phyloP scores from a whole-genome alignment of 495 filamentous ascomycete species.

The Tetracladium marchalianum region DNA sequence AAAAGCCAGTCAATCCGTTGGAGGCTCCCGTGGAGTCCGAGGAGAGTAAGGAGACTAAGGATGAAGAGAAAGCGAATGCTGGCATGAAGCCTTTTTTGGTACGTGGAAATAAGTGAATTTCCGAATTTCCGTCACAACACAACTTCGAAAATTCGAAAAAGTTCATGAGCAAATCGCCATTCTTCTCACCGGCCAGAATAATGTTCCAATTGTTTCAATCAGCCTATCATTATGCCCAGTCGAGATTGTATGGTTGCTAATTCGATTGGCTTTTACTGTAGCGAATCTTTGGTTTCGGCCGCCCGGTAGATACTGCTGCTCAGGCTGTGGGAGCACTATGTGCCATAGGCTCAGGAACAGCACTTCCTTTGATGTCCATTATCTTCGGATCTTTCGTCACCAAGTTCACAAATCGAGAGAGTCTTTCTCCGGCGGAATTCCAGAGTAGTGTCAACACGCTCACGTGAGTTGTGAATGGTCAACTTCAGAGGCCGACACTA shows the following conservation, averaged over 20 bases:
- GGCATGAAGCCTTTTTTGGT: too few relatives aligned
- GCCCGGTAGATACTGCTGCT: neutral
- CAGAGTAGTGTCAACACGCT: too few relatives aligned
- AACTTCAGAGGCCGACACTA: neutral
- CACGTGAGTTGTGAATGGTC: too few relatives aligned
- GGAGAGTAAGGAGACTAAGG: too few relatives aligned
- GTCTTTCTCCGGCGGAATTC: too few relatives aligned
- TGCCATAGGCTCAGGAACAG: conserved; percentile 50
- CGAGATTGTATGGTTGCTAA: neutral
- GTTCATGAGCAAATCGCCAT: neutral
- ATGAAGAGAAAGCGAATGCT: too few relatives aligned
- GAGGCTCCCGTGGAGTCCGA: too few relatives aligned
- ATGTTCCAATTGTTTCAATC: neutral
- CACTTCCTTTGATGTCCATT: conserved; percentile 57
- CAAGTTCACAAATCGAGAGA: conserved; percentile 40
- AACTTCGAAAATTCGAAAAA: neutral
- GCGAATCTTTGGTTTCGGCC: conserved; percentile 4
- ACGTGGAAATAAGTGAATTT: too few relatives aligned
- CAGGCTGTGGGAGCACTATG: conserved; percentile 32
- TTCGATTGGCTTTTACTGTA: conserved; percentile 4
- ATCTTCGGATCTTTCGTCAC: conserved; percentile 58
- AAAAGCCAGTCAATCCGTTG: too few relatives aligned
- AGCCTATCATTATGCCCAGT: neutral
- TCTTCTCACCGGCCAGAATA: neutral
- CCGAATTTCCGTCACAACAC: neutral